Percentiles rank a stretch among this genome's conserved stretches.
Conservation (phyloP, 495 filamentous ascomycete species). For the Parathielavia hyrcaniae region DNA sequence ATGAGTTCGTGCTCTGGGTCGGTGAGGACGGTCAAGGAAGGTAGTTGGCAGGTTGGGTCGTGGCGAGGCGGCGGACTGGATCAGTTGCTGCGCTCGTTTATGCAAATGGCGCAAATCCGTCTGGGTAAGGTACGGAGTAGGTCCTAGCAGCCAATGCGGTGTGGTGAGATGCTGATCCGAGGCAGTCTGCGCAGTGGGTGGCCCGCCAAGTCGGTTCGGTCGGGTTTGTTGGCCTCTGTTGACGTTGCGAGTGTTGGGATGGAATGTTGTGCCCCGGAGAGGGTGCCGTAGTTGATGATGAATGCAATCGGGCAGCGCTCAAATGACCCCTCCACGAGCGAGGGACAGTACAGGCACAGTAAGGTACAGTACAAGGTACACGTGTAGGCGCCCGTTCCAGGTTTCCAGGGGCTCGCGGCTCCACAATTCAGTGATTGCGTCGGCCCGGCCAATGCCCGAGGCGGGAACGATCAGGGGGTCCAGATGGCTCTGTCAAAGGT, state of each 20-base stretch:
- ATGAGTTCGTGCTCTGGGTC: not conserved
- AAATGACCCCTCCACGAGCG: no score
- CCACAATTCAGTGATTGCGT: conserved; percentile 6
- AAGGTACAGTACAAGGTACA: conserved; percentile 1
- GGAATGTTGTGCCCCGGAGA: not conserved
- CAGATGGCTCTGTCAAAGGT: not conserved
- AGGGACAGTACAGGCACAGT: no score
- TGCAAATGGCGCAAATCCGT: not conserved
- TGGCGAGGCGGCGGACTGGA: not conserved
- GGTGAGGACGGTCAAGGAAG: no score
- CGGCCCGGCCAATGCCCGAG: conserved; percentile 10
- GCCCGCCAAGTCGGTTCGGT: no score
- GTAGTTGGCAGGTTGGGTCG: no score
- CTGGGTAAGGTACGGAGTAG: no score
- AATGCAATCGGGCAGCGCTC: not conserved
- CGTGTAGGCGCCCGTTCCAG: conserved; percentile 1
- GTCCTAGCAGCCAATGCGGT: not conserved
- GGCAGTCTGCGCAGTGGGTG: not conserved
- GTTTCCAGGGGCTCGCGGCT: conserved; percentile 5
- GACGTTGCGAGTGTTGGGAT: not conserved
- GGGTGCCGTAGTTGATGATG: conserved; percentile 6
- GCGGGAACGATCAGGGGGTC: conserved; percentile 1
- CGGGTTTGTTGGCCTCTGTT: not conserved
- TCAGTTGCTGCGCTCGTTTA: conserved; percentile 1
- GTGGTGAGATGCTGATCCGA: not conserved